Conservation (phyloP, 164 flowering plant genomes). For the Amborella trichopoda region DNA sequence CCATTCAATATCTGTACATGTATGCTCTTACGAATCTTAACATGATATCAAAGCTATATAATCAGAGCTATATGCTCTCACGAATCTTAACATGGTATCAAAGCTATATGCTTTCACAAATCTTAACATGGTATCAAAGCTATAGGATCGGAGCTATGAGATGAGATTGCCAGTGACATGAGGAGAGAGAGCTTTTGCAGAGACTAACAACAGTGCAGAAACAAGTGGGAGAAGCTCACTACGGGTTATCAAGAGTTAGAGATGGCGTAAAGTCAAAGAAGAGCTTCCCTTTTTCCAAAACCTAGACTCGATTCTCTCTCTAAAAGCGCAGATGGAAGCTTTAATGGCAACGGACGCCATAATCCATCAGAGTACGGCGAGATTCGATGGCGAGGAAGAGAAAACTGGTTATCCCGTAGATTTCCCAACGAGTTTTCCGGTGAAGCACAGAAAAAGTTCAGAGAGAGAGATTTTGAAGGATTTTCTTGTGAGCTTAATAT, state of each 20-base stretch:
- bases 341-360: no score
- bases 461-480: slow-evolving; percentile 4
- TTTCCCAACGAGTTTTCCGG: neutral
- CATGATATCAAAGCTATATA: no score
- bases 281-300: slow-evolving; percentile 3
- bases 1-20: no score
- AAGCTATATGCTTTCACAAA: no score
- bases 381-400: slow-evolving; percentile 5
- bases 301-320: no score
- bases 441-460: neutral
- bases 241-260: slow-evolving; percentile 3
- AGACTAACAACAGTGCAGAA: slow-evolving; percentile 2
- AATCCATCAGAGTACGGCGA: no score
- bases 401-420: slow-evolving; percentile 3
- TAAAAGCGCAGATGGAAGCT: no score
- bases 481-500: slow-evolving; percentile 3
- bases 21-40: no score
- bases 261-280: neutral
- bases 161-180: slow-evolving; percentile 3
- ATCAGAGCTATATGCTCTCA: no score
- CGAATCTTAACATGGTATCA: no score
- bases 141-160: slow-evolving; percentile 8
- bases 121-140: no score
- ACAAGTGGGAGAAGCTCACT: slow-evolving; percentile 9
- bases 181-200: neutral